Percentiles rank a stretch among this genome's conserved stretches.
phyloP scores from a whole-genome alignment of 2,329 filamentous ascomycete genomes.

The Cladosporium halotolerans region DNA sequence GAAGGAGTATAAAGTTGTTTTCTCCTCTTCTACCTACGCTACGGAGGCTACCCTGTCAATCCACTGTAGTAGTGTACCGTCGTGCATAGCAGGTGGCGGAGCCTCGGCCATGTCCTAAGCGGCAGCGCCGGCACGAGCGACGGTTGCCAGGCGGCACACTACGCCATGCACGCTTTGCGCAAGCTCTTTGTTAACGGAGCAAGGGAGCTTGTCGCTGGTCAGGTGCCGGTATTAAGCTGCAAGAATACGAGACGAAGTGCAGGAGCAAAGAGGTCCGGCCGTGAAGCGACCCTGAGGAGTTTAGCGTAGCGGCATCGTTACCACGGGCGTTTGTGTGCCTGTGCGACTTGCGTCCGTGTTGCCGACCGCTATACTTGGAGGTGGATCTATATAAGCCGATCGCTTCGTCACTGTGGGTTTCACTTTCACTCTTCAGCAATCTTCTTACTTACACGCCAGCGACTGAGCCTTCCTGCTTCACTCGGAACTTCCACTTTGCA shows the following conservation, averaged over 20 bases:
- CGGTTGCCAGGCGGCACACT: not conserved
- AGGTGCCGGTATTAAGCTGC: not conserved
- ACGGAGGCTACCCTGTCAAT: too few species aligned
- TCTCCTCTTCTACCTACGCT: too few species aligned
- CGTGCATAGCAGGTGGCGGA: too few species aligned
- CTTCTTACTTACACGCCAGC: too few species aligned
- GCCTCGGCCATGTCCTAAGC: not conserved
- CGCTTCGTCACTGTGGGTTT: too few species aligned
- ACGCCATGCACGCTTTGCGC: not conserved
- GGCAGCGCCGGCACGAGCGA: not conserved
- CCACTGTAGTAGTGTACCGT: too few species aligned
- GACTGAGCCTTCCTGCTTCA: not conserved
- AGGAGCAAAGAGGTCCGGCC: not conserved
- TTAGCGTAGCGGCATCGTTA: constrained; percentile 1
- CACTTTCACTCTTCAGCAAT: too few species aligned
- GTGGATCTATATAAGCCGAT: not conserved
- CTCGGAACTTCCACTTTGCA: not conserved
- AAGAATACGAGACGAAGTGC: constrained; percentile 1
- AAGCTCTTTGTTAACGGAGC: constrained; percentile 3
- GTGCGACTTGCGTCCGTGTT: not conserved
- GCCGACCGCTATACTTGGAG: not conserved
- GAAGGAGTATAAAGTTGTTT: too few species aligned
- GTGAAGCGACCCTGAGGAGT: not conserved
- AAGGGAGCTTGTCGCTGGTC: not conserved
- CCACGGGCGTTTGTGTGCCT: not conserved